These are phyloP conservation scores for Boletus sp. DNA, from an alignment of 1,284 basidiomycete genomes.

Conservation along the genomic window DNA sequence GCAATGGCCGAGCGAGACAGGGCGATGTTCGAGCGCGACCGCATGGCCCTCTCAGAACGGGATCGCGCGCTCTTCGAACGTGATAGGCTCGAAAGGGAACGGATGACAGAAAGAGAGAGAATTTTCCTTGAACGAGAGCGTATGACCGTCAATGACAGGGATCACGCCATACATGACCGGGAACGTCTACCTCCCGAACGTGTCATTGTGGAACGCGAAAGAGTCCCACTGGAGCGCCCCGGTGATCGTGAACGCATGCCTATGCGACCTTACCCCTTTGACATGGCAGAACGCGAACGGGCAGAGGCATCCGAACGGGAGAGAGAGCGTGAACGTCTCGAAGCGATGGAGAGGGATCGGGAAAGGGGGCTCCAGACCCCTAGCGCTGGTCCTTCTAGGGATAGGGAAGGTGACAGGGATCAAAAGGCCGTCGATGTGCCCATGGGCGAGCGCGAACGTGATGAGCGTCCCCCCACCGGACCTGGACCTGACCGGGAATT, in stretches of 20 bases:
- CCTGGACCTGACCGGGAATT: slow-evolving; percentile 25
- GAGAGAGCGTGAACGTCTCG: slow-evolving; percentile 31
- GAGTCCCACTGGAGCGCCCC: slow-evolving; percentile 21
- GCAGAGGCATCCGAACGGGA: slow-evolving; percentile 32
- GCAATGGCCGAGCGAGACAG: slow-evolving; percentile 32
- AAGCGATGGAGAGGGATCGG: slow-evolving; percentile 33
- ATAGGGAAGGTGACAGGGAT: slow-evolving; percentile 31
- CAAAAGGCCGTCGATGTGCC: slow-evolving; percentile 24
- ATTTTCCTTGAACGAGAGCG: slow-evolving; percentile 29
- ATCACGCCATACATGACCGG: slow-evolving; percentile 29
- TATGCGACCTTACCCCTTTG: slow-evolving; percentile 30
- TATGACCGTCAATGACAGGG: slow-evolving; percentile 27
- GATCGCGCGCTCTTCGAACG: slow-evolving; percentile 31
- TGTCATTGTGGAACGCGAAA: slow-evolving; percentile 29
- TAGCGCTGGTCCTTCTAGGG: slow-evolving; percentile 19
- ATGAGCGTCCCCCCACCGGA: slow-evolving; percentile 25
- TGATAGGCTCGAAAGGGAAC: slow-evolving; percentile 28
- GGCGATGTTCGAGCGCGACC: slow-evolving; percentile 31
- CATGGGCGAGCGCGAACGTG: slow-evolving; percentile 26
- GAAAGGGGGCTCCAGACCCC: slow-evolving; percentile 23
- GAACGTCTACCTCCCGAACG: slow-evolving; percentile 33
- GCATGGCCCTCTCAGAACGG: slow-evolving; percentile 24
- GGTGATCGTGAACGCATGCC: slow-evolving; percentile 31
- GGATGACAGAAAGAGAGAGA: slow-evolving; percentile 30
- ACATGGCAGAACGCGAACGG: slow-evolving; percentile 35